phyloP scores from a whole-genome alignment of 306 rosid genomes.

The Dalbergia cultrata region DNA sequence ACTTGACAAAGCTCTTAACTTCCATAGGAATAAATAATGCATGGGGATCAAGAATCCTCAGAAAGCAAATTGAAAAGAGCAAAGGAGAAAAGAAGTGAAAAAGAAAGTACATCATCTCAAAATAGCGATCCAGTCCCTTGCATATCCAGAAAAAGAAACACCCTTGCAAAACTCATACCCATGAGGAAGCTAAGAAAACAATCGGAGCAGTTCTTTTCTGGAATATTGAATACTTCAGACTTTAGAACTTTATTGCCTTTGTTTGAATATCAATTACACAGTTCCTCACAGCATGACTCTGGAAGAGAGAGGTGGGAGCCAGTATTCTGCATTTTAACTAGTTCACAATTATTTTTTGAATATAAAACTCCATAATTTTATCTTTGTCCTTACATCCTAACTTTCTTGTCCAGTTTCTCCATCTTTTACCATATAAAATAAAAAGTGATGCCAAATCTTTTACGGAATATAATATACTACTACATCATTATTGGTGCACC shows the following conservation, averaged over 20 bases:
- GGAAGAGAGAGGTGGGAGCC: background rate
- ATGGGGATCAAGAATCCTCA: constrained; percentile 17
- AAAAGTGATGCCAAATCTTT: background rate
- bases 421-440: constrained; percentile 1
- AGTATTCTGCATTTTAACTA: background rate
- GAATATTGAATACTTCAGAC: background rate
- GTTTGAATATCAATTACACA: constrained; percentile 1
- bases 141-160: constrained; percentile 25
- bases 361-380: background rate
- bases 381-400: background rate
- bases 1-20: constrained; percentile 7
- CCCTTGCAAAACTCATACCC: background rate
- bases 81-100: background rate
- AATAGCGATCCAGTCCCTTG: background rate
- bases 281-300: constrained; percentile 14
- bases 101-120: background rate
- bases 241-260: background rate
- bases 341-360: background rate
- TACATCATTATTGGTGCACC: background rate
- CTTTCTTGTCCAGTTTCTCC: background rate
- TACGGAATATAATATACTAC: constrained; percentile 2
- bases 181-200: constrained; percentile 6
- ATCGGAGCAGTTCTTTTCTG: background rate
- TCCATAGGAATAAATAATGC: background rate
- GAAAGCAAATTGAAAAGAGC: background rate